Evolutionary conservation across 129 eudicot species (phyloP).

Genomic region (Flaveria ramosissima): DNA sequence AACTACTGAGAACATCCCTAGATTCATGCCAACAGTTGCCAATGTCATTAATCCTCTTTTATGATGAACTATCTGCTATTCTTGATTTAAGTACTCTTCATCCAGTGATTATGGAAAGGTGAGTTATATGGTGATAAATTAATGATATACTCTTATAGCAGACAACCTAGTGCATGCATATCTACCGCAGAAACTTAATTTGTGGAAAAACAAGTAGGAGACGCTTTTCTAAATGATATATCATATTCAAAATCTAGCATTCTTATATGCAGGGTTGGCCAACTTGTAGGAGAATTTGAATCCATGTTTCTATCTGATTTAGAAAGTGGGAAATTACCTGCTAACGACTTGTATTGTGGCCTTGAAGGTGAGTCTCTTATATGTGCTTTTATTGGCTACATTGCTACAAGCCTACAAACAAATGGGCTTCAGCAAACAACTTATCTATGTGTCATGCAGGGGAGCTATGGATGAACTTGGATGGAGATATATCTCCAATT

Average conservation of each 20-base stretch:
- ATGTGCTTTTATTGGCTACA: constrained; percentile 9
- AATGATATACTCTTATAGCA: constrained; percentile 10
- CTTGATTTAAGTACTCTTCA: constrained; percentile 57
- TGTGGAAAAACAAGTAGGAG: constrained; percentile 5
- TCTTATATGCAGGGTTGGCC: constrained; percentile 58
- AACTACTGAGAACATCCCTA: constrained; percentile 57
- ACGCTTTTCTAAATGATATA: constrained; percentile 7
- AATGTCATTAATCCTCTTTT: constrained; percentile 56
- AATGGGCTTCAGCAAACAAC: constrained; percentile 6
- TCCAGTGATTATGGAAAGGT: constrained; percentile 74
- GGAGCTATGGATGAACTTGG: constrained; percentile 89
- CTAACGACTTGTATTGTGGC: constrained; percentile 50
- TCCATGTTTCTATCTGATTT: constrained; percentile 65
- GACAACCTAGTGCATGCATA: background rate
- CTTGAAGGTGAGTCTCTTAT: constrained; percentile 58
- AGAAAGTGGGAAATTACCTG: constrained; percentile 52
- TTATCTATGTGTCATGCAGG: constrained; percentile 44
- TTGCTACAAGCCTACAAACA: background rate
- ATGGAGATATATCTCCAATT: constrained; percentile 85
- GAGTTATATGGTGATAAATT: constrained; percentile 35
- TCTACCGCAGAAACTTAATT: background rate
- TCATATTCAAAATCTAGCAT: constrained; percentile 3
- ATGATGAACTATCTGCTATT: constrained; percentile 65
- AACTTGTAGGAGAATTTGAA: constrained; percentile 79
- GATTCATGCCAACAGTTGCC: constrained; percentile 84